Percentiles rank a stretch among this genome's conserved stretches.
Evolutionary conservation across 75 land plant species (phyloP).

Genomic region (Sequoia sempervirens): DNA sequence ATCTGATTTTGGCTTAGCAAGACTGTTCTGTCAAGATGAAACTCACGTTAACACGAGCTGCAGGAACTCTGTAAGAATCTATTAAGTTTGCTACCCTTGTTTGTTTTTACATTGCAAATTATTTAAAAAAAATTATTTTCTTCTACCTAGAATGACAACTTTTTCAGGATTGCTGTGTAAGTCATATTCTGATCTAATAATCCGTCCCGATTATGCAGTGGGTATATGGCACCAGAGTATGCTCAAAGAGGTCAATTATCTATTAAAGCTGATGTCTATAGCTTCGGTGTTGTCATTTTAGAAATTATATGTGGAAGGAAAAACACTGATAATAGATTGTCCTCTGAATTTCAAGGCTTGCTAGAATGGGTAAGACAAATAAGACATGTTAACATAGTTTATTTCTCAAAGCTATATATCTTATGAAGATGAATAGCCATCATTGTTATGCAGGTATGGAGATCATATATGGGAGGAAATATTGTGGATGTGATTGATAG

Average conservation of each 20-base stretch:
- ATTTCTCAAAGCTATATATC: neutral
- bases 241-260: neutral
- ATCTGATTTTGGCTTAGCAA: neutral
- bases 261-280: constrained; percentile 4
- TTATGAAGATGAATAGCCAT: neutral
- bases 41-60: neutral
- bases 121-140: too few relatives aligned
- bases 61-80: neutral
- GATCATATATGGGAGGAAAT: neutral
- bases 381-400: neutral
- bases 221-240: constrained; percentile 10
- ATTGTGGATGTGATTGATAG: neutral
- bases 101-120: too few relatives aligned
- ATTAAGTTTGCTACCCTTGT: too few relatives aligned
- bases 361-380: neutral
- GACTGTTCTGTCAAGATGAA: neutral
- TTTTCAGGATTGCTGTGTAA: neutral
- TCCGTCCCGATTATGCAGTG: neutral
- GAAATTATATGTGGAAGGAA: constrained; percentile 7
- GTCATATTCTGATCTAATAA: neutral
- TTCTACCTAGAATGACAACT: neutral
- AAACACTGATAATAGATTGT: neutral
- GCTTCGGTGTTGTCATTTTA: constrained; percentile 8
- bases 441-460: neutral
- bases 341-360: neutral